Evolutionary conservation across 1,284 basidiomycete genomes (phyloP).

Genomic region (Irpex rosettiformis): DNA sequence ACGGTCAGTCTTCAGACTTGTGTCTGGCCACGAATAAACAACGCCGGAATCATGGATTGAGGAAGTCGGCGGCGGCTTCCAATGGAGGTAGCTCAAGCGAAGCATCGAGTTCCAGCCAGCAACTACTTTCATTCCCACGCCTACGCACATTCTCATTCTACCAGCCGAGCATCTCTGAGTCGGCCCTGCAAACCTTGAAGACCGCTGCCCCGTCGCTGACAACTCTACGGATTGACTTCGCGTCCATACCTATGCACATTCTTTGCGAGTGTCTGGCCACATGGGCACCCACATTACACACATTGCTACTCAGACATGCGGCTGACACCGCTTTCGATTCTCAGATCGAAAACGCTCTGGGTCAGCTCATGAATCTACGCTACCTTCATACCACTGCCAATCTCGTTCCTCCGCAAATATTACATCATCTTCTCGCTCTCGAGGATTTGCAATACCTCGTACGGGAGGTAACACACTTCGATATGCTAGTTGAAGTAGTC

Average conservation of each 20-base stretch:
- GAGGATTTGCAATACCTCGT: background rate
- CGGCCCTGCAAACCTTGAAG: background rate
- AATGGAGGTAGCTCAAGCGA: no score
- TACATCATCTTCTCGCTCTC: background rate
- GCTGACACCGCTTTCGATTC: background rate
- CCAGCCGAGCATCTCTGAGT: background rate
- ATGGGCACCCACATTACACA: background rate
- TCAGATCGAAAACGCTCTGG: background rate
- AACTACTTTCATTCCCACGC: background rate
- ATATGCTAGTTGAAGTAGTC: background rate
- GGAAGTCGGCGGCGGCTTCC: no score
- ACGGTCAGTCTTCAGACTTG: background rate
- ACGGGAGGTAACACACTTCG: background rate
- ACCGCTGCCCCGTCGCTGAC: background rate
- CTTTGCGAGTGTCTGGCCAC: background rate
- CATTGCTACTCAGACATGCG: background rate
- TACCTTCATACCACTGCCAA: background rate
- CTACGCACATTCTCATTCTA: background rate
- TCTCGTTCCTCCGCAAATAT: background rate
- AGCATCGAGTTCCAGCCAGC: background rate
- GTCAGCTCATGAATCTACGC: background rate
- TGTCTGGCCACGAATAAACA: no score
- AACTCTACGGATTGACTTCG: background rate
- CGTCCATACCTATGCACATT: background rate
- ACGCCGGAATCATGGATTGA: no score